Base-by-base conservation (phyloP, 106 monocot genomes). In the Apostasia ramifera region DNA sequence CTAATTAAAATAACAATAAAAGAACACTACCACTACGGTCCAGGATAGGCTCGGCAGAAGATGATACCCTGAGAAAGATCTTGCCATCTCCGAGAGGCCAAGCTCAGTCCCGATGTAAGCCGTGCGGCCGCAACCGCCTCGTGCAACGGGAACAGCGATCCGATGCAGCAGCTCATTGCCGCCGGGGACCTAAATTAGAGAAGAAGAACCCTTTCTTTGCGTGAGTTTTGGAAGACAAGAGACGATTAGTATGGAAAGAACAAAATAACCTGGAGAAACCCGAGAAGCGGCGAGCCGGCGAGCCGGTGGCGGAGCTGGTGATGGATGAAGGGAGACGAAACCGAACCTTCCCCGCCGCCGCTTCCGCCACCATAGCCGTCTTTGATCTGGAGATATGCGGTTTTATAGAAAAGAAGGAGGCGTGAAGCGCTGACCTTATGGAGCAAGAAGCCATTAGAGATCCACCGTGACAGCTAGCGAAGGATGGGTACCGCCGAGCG, bases 11-110 rank as follows among this genome's bases (percentile, higher is more conserved):
- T 13, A 62, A 8, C 13, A 65, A 38, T 26, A 65, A n/a, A 47
- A 48, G 7, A 65, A 65, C 47, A 49, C 65, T 65, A 65, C 65
- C 65, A 48, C 65, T 65, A 65, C 14, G 49, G 65, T 65, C 65
- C 65, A 48, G 65, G 65, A 65, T 65, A 37, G 15, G 48, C 65
- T 65, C 37, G 65, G 65, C 65, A 65, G 65, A 26, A 65, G 15
- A 65, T 37, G 47, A 47, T 73, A 73, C 73, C 73, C 62, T 66
- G 73, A 47, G 66, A 73, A 40, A 73, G 73, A 56, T 64, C 55
- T 15, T 46, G 54, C 45, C 55, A 73, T 38, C 66, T 57, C 13
- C 63, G 45, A 3, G 73, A 73, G 2, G 15, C 57, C 66, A 66
- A 73, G 57, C 55, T 66, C 56, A 73, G 3, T 6, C 50, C 66